Evolutionary conservation across 306 rosid species (phyloP), one percentile per base, ranked within the genome.

Genomic region (Cajanus cajan): DNA sequence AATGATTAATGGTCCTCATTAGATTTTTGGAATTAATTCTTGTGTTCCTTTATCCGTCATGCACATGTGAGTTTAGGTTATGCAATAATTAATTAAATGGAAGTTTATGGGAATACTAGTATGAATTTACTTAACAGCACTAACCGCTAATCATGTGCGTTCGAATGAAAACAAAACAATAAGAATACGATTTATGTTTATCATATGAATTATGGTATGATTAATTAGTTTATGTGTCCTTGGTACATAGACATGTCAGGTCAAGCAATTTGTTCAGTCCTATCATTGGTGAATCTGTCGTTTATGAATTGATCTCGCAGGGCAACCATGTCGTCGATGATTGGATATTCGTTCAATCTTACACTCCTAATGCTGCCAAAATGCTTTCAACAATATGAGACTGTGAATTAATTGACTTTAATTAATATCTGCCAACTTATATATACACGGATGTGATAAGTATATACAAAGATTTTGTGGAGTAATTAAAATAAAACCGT

Each of bases 221-320:
- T 33, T 68, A 85, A 80, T 86, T 80, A 73, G 72, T 80, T 81
- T 52, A 43, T 84, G 80, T 82, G 83, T 68, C 78, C 52, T 75
- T 7, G 61, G 77, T 28, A 50, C 47, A 57, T 78, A 84, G 83
- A 80, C 87, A 86, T 84, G 90, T 84, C 78, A 88, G 86, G 87
- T 83, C 88, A 70, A 81, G 82, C 85, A 85, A 86, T 69, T 82
- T 68, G 84, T 80, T 80, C 44, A 55, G 58, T 61, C 87, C 86
- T 87, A 88, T 91, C 86, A 88, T 89, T 89, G 84, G 84, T 24
- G 74, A 65, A 64, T 83, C 64, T 85, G 82, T 87, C 88, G 48
- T 78, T 86, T 77, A 40, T 77, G 82, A 68, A 83, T 71, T 79
- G 67, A 73, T 84, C 66, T 70, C 1, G 15, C 65, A 65, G 43